These are phyloP conservation scores for Lippia alba DNA, from an alignment of 305 asterid genomes.

Conservation along the genomic window DNA sequence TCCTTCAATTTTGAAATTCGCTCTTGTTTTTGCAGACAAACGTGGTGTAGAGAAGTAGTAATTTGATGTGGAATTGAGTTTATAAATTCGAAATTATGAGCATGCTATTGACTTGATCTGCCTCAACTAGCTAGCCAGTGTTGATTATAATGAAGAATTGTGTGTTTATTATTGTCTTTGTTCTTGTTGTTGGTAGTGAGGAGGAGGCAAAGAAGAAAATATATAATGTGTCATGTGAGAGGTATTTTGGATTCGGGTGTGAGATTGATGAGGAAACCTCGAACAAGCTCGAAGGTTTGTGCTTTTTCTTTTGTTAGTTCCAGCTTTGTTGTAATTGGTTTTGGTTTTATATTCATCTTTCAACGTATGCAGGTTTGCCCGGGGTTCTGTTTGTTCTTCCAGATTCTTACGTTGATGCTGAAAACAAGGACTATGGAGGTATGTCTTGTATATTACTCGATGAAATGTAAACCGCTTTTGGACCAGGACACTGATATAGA, in stretches of 20 bases:
- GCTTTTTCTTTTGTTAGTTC: slow-evolving; percentile 23
- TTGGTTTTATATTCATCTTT: neutral
- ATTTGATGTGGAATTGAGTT: neutral
- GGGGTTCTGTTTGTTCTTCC: slow-evolving; percentile 97
- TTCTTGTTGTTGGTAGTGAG: slow-evolving; percentile 52
- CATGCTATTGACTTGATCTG: too few species aligned
- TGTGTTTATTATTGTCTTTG: slow-evolving; percentile 28
- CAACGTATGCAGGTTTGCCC: slow-evolving; percentile 66
- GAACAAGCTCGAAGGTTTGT: slow-evolving; percentile 92
- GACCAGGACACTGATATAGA: neutral
- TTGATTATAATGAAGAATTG: neutral
- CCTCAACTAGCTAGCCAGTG: neutral
- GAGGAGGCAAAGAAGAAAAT: slow-evolving; percentile 95
- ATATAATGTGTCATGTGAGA: slow-evolving; percentile 89
- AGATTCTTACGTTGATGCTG: slow-evolving; percentile 98
- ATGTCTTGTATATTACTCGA: neutral
- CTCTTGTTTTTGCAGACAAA: neutral
- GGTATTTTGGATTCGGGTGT: slow-evolving; percentile 95
- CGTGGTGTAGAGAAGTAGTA: neutral
- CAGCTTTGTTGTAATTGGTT: neutral
- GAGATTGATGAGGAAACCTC: slow-evolving; percentile 97
- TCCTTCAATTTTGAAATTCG: neutral
- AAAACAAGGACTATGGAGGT: slow-evolving; percentile 98
- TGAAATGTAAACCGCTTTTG: neutral
- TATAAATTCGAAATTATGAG: too few species aligned